A percentile compares a stretch with the other conserved stretches of the same genome.
These are phyloP conservation scores for Diplotaxis tenuifolia DNA, from an alignment of 345 rosid genomes.

Conservation along the genomic window DNA sequence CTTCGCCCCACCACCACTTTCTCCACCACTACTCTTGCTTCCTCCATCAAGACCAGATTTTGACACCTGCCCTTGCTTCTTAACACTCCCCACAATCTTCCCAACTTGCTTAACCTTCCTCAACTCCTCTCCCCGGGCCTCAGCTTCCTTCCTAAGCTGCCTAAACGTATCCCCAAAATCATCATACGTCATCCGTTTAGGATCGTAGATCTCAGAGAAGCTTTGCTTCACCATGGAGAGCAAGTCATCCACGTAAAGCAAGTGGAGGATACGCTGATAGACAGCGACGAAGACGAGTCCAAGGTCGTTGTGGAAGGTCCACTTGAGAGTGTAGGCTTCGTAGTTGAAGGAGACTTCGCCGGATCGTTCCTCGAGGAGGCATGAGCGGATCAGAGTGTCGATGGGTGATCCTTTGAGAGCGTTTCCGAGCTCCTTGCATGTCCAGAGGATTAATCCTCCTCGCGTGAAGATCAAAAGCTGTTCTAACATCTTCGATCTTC, in stretches of 20 bases:
- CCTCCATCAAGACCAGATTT: conserved; percentile 66
- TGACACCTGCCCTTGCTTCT: conserved; percentile 59
- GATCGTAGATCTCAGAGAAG: conserved; percentile 78
- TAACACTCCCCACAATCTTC: conserved; percentile 51
- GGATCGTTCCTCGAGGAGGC: conserved; percentile 95
- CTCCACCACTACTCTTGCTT: conserved; percentile 45
- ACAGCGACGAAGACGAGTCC: conserved; percentile 97
- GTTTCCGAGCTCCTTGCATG: conserved; percentile 89
- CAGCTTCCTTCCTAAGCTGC: conserved; percentile 92
- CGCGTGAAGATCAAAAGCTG: conserved; percentile 88
- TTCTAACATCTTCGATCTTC: conserved; percentile 68
- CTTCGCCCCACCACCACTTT: conserved; percentile 29
- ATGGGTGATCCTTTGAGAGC: conserved; percentile 93
- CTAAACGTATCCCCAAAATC: conserved; percentile 84
- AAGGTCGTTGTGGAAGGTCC: conserved; percentile 96
- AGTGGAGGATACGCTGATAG: conserved; percentile 87
- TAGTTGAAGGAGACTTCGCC: conserved; percentile 72
- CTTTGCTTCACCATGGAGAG: conserved; percentile 71
- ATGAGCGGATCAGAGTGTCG: conserved; percentile 84
- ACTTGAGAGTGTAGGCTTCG: conserved; percentile 89
- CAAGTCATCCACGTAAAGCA: conserved; percentile 89
- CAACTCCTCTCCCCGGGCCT: conserved; percentile 83
- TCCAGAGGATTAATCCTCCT: conserved; percentile 99
- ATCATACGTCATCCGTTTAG: conserved; percentile 52
- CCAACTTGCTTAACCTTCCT: conserved; percentile 62